These are phyloP conservation scores for Penicillium alfredii DNA, from an alignment of 495 filamentous ascomycete species.

Conservation along the genomic window DNA sequence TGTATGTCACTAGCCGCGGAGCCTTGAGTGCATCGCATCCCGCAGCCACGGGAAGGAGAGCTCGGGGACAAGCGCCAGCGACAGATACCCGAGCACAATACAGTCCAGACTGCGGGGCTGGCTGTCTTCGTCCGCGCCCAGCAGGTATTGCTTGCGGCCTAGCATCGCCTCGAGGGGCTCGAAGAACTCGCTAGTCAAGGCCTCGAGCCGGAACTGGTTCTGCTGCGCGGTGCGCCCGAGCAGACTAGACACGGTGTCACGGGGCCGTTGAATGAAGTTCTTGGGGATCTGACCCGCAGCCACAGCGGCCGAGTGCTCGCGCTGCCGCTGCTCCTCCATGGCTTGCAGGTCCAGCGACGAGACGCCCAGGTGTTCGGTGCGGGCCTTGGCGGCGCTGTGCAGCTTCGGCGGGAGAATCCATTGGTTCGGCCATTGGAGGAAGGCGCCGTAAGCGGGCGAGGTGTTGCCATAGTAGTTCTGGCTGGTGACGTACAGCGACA, in stretches of 20 bases:
- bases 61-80: constrained; percentile 62
- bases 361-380: constrained; percentile 71
- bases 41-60: constrained; percentile 68
- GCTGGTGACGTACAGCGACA: constrained; percentile 82
- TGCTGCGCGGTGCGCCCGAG: constrained; percentile 36
- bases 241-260: constrained; percentile 36
- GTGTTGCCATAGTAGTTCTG: constrained; percentile 72
- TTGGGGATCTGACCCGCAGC: constrained; percentile 38
- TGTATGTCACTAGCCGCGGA: constrained; percentile 48
- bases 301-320: constrained; percentile 39
- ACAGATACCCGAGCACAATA: constrained; percentile 69
- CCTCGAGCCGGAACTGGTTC: constrained; percentile 61
- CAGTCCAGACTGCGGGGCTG: constrained; percentile 66
- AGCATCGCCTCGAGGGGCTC: constrained; percentile 61
- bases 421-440: constrained; percentile 76
- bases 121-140: constrained; percentile 32
- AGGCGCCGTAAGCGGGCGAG: constrained; percentile 64
- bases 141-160: constrained; percentile 47
- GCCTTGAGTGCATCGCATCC: constrained; percentile 55
- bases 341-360: constrained; percentile 57
- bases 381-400: constrained; percentile 58
- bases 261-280: constrained; percentile 36
- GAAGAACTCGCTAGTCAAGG: constrained; percentile 61
- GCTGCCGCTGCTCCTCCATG: constrained; percentile 38
- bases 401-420: constrained; percentile 68